These are phyloP conservation scores for Aspergillus baeticus DNA, from an alignment of 495 filamentous ascomycete genomes.

Conservation along the genomic window DNA sequence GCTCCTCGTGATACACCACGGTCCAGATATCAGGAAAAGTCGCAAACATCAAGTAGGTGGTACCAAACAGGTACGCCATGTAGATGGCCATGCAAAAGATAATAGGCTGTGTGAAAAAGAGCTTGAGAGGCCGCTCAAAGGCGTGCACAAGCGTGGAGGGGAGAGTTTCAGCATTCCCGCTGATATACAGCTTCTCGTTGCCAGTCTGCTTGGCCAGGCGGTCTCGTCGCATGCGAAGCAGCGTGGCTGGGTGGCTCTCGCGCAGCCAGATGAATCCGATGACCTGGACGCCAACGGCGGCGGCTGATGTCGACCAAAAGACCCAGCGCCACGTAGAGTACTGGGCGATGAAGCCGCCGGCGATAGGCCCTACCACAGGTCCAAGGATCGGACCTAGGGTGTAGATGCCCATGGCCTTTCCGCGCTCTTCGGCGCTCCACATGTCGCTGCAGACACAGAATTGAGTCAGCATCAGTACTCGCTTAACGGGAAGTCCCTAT, in stretches of 20 bases:
- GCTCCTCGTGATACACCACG: slow-evolving; percentile 51
- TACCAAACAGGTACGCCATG: slow-evolving; percentile 68
- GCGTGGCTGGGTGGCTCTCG: slow-evolving; percentile 66
- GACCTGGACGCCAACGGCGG: slow-evolving; percentile 58
- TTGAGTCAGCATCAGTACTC: no score
- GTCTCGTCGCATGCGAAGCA: slow-evolving; percentile 56
- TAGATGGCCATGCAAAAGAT: slow-evolving; percentile 59
- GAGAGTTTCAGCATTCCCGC: slow-evolving; percentile 56
- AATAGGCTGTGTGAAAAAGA: slow-evolving; percentile 57
- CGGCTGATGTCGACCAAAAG: slow-evolving; percentile 63
- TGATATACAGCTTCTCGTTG: slow-evolving; percentile 58
- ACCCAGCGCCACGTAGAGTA: slow-evolving; percentile 71
- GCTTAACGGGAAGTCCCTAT: no score
- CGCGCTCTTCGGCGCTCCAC: slow-evolving; percentile 68
- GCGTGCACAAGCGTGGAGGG: slow-evolving; percentile 38
- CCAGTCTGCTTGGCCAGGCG: slow-evolving; percentile 62
- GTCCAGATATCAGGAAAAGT: slow-evolving; percentile 52
- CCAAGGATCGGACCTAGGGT: slow-evolving; percentile 64
- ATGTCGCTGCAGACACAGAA: slow-evolving; percentile 45
- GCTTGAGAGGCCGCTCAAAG: slow-evolving; percentile 50
- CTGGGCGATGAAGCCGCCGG: slow-evolving; percentile 64
- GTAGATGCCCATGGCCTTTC: slow-evolving; percentile 63
- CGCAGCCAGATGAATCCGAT: slow-evolving; percentile 64
- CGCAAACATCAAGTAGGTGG: slow-evolving; percentile 69
- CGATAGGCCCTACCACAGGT: slow-evolving; percentile 63